Percentiles rank a stretch among this genome's conserved stretches.
Conservation (phyloP, 2,329 filamentous ascomycete genomes). For the Aspergillus fijiensis region DNA sequence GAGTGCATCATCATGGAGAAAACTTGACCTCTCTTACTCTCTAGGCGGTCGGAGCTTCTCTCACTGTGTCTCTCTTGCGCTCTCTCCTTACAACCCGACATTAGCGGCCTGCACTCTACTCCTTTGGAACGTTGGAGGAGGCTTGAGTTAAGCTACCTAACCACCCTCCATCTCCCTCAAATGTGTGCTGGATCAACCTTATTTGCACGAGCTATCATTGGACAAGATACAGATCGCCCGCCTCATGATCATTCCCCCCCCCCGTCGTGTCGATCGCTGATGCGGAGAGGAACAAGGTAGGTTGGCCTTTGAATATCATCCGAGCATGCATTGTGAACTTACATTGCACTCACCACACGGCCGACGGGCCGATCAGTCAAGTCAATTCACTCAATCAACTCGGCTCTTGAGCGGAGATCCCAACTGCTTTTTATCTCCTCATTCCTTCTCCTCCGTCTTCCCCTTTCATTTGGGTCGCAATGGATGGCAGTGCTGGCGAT, state of each 20-base stretch:
- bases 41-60: no score
- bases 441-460: no score
- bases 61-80: not conserved
- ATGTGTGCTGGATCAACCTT: slow-evolving; percentile 2
- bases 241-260: not conserved
- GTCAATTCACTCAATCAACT: not conserved
- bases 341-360: not conserved
- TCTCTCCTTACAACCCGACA: not conserved
- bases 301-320: not conserved
- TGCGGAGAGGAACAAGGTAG: not conserved
- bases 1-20: no score
- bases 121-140: not conserved
- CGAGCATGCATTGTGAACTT: not conserved
- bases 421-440: not conserved
- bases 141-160: not conserved
- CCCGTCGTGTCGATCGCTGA: not conserved
- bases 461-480: not conserved
- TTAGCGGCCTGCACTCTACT: not conserved
- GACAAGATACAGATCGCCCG: not conserved
- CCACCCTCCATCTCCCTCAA: not conserved
- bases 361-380: not conserved
- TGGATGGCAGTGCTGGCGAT: not conserved
- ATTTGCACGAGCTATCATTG: not conserved
- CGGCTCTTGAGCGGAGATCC: not conserved
- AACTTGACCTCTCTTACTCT: no score